Base-by-base conservation (phyloP, 345 rosid genomes). In the Hibiscus mutabilis region DNA sequence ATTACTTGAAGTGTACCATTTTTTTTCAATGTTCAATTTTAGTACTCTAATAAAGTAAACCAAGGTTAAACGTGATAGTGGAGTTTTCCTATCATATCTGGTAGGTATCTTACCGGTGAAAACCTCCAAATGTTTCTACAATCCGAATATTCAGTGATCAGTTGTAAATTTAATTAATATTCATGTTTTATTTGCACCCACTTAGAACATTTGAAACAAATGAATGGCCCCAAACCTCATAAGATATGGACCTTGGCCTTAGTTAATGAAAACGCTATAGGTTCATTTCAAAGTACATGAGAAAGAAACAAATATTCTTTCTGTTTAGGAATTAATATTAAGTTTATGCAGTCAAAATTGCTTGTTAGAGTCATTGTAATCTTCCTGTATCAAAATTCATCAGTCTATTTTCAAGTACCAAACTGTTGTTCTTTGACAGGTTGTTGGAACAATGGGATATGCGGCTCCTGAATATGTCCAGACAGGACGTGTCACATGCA, bases 381-480 rank as follows among this genome's bases (percentile, higher is more conserved):
- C 6, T 53, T 71, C 29, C 11, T 14, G 16, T 40, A 5, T 18
- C 4, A 44, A 31, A n/a, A n/a, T 46, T 15, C 47, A 44, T 55
- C 40, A 15, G 35, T 56, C 37, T 55, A 6, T 31, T 33, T 51
- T 11, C 35, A 18, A 18, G 25, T 55, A 49, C 52, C 42, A 44
- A 42, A 60, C 16, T 11, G 53, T 49, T 71, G 16, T 27, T 73
- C 53, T 82, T 42, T 21, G 66, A 66, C 75, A 91, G 96, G 97
- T 90, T 55, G 95, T 94, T 44, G 98, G 97, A 62, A 94, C 98
- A 62, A 79, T 86, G 89, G 97, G 96, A 72, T 94, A 94, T 84
- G 95, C 90, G 9, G 91, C 98, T 44, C 98, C 97, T 2, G 98
- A 93, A 21, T 93, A 93, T 69, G 25, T 93, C 58, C 94, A 83